These are phyloP conservation scores for Cardiosporidium cionae DNA, from an alignment of 169 alveolate species.

Conservation along the genomic window DNA sequence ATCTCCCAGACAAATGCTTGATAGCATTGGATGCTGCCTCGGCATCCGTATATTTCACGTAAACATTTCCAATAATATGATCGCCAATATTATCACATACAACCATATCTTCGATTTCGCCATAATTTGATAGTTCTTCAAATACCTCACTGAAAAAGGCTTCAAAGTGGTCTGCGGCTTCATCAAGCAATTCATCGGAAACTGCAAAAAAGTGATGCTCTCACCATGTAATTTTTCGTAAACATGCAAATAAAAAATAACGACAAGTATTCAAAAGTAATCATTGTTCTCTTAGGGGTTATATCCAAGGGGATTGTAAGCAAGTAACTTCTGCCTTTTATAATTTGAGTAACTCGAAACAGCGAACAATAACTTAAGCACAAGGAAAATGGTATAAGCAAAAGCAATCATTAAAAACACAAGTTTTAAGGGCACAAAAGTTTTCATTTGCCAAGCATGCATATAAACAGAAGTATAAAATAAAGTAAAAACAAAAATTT, in stretches of 20 bases:
- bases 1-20: conserved; percentile 84
- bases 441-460: too few species aligned
- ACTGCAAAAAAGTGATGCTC: conserved; percentile 22
- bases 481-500: too few species aligned
- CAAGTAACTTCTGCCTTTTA: too few species aligned
- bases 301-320: too few species aligned
- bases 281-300: too few species aligned
- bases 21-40: conserved; percentile 90
- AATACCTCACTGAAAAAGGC: conserved; percentile 94
- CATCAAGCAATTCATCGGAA: conserved; percentile 85
- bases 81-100: conserved; percentile 98
- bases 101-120: conserved; percentile 92
- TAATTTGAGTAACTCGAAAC: too few species aligned
- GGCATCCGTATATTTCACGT: conserved; percentile 90
- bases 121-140: conserved; percentile 91
- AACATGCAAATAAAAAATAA: neutral
- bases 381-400: too few species aligned
- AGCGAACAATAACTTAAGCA: too few species aligned
- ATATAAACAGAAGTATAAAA: too few species aligned
- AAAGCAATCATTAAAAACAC: too few species aligned
- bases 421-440: too few species aligned
- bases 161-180: conserved; percentile 96
- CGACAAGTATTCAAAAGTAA: neutral
- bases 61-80: conserved; percentile 97
- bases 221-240: neutral